phyloP scores from a whole-genome alignment of 768 basidiomycete species.

The Rhizopogon salebrosus region DNA sequence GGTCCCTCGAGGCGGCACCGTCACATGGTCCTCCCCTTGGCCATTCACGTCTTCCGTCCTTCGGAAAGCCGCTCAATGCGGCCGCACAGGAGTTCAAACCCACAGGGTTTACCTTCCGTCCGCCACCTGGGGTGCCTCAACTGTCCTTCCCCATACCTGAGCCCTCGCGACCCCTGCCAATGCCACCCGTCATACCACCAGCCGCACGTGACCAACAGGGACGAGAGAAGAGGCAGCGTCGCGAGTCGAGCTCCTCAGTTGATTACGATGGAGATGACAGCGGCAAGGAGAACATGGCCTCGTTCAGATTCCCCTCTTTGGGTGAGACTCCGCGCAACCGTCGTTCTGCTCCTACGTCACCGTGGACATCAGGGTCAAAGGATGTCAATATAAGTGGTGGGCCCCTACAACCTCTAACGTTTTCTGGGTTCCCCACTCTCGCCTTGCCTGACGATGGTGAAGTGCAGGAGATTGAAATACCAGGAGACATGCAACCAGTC shows the following conservation, averaged over 20 bases:
- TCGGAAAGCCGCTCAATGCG: slow-evolving; percentile 71
- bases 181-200: slow-evolving; percentile 24
- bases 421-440: slow-evolving; percentile 52
- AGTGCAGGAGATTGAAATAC: slow-evolving; percentile 5
- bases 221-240: slow-evolving; percentile 73
- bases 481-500: slow-evolving; percentile 6
- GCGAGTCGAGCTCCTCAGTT: slow-evolving; percentile 36
- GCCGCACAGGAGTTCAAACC: slow-evolving; percentile 83
- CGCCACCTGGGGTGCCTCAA: slow-evolving; percentile 59
- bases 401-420: slow-evolving; percentile 48
- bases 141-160: slow-evolving; percentile 34
- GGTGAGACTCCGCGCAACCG: slow-evolving; percentile 46
- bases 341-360: slow-evolving; percentile 38
- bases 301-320: slow-evolving; percentile 70
- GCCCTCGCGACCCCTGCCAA: slow-evolving; percentile 35
- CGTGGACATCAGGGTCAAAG: slow-evolving; percentile 26
- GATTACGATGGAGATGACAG: slow-evolving; percentile 43
- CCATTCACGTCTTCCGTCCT: slow-evolving; percentile 38
- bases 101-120: slow-evolving; percentile 69
- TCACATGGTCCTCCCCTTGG: slow-evolving; percentile 32
- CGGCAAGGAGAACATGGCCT: slow-evolving; percentile 53
- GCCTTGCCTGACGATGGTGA: slow-evolving; percentile 21
- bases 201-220: slow-evolving; percentile 47
- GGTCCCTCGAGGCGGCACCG: slow-evolving; percentile 24
- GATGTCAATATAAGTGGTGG: slow-evolving; percentile 15